Base-by-base conservation (phyloP, 1,284 basidiomycete species). In the Mrakiaceae sp. region DNA sequence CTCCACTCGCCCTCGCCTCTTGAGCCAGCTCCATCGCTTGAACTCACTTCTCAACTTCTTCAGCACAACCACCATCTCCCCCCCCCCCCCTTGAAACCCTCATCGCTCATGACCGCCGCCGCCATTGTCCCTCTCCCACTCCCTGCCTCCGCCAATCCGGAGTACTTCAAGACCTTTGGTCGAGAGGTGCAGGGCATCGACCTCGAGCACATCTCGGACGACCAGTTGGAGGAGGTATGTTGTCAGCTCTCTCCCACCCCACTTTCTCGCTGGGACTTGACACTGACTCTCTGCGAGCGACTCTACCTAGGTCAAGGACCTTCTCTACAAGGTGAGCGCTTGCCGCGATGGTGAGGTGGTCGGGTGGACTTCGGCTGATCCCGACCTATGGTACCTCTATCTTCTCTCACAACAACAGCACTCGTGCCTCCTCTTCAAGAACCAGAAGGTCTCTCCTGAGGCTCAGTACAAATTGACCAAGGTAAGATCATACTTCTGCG, bases 391-490 rank as follows among this genome's bases (percentile, higher is more conserved):
- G 9, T 55, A 51, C 6, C 54, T 64, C 39, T 63, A 16, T 67
- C 27, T 14, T 16, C 48, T 44, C 48, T n/a, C 16, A n/a, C 11
- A 40, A 12, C 40, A 56, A 16, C 66, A 91, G 88, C 80, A 92
- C 70, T 81, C 82, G 61, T 82, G 82, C 47, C 80, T 93, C 46
- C 79, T 92, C 63, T 91, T 92, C 79, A 81, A 86, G 64, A 76
- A 86, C 71, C 80, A 81, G 47, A 78, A 81, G 49, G 74, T 92
- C 43, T 83, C 84, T 2, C 89, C 90, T 0, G 87, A 89, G 74
- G 85, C 89, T 72, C 90, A 92, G 72, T 90, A 86, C 74, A 83
- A 83, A 27, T 75, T 92, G 66, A 91, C 88, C 7, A 88, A 89
- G 81, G 88, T 86, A 67, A 60, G 77, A 27, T 27, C 2, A 27